Evolutionary conservation across 2,329 filamentous ascomycete species (phyloP).

Genomic region (Cladophialophora exuberans): DNA sequence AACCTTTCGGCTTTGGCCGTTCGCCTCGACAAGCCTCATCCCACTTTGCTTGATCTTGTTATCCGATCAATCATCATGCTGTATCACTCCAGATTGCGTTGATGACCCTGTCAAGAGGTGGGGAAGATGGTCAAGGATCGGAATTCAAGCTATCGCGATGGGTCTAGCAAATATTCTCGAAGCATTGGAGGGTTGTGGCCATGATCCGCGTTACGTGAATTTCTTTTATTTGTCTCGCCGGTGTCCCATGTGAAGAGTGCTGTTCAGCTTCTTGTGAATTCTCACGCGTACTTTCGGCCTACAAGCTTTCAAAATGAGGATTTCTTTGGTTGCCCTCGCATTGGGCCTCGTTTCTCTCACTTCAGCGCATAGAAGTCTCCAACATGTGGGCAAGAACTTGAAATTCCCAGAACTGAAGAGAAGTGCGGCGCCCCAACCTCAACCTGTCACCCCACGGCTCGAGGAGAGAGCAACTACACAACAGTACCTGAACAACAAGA

Average conservation of each 20-base stretch:
- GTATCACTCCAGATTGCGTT: neutral
- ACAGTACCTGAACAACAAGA: slow-evolving; percentile 28
- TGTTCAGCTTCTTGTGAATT: neutral
- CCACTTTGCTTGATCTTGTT: slow-evolving; percentile 14
- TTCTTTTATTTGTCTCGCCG: slow-evolving; percentile 2
- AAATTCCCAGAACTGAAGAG: slow-evolving; percentile 25
- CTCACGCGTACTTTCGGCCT: neutral
- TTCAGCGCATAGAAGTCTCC: slow-evolving; percentile 25
- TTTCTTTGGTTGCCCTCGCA: slow-evolving; percentile 23
- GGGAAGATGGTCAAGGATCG: neutral
- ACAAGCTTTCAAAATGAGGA: slow-evolving; percentile 25
- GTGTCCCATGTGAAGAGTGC: neutral
- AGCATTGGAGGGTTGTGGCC: slow-evolving; percentile 1
- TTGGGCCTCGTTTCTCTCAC: slow-evolving; percentile 22
- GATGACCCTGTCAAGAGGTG: slow-evolving; percentile 5
- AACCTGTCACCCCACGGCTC: slow-evolving; percentile 10
- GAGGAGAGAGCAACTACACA: slow-evolving; percentile 20
- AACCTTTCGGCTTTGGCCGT: slow-evolving; percentile 9
- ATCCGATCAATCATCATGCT: slow-evolving; percentile 17
- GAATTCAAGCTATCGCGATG: slow-evolving; percentile 8
- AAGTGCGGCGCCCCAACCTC: slow-evolving; percentile 12
- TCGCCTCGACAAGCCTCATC: neutral
- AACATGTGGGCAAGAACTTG: slow-evolving; percentile 34
- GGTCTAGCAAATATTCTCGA: neutral
- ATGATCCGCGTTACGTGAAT: neutral